Percentiles rank a stretch among this genome's conserved stretches.
These are phyloP conservation scores for Osmozyma mogii DNA, from an alignment of 805 yeast genomes.

Conservation along the genomic window DNA sequence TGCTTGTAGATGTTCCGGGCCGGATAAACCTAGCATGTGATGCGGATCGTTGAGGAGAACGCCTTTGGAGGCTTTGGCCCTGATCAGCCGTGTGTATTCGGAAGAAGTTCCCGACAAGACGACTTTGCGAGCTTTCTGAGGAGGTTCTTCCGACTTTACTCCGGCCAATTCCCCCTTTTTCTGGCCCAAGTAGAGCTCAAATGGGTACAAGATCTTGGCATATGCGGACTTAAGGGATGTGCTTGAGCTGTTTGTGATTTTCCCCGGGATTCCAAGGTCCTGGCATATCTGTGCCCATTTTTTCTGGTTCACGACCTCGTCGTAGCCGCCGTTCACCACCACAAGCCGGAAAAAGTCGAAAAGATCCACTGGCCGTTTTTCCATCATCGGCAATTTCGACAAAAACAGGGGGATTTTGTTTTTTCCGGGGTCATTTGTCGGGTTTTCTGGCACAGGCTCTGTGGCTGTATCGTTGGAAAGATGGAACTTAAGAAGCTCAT, in stretches of 20 bases:
- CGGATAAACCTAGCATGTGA: no score
- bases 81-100: constrained; percentile 31
- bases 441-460: no score
- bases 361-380: constrained; percentile 58
- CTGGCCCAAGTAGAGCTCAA: constrained; percentile 17
- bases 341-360: constrained; percentile 54
- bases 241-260: constrained; percentile 63
- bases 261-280: constrained; percentile 69
- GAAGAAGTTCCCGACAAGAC: background rate
- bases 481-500: constrained; percentile 38
- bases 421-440: constrained; percentile 1
- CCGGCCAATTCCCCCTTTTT: background rate
- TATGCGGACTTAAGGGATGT: constrained; percentile 59
- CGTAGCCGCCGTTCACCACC: constrained; percentile 57
- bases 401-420: constrained; percentile 15
- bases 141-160: background rate
- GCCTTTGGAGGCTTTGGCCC: constrained; percentile 42
- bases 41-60: constrained; percentile 42
- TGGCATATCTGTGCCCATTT: constrained; percentile 81
- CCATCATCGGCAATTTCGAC: constrained; percentile 54
- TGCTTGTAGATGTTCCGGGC: no score
- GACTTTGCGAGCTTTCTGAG: constrained; percentile 2
- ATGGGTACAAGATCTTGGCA: constrained; percentile 32
- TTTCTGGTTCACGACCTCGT: constrained; percentile 53
- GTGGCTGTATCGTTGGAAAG: background rate